Percentiles rank a stretch among this genome's conserved stretches.
These are phyloP conservation scores for Lotus japonicus DNA, from an alignment of 306 rosid species.

Conservation along the genomic window DNA sequence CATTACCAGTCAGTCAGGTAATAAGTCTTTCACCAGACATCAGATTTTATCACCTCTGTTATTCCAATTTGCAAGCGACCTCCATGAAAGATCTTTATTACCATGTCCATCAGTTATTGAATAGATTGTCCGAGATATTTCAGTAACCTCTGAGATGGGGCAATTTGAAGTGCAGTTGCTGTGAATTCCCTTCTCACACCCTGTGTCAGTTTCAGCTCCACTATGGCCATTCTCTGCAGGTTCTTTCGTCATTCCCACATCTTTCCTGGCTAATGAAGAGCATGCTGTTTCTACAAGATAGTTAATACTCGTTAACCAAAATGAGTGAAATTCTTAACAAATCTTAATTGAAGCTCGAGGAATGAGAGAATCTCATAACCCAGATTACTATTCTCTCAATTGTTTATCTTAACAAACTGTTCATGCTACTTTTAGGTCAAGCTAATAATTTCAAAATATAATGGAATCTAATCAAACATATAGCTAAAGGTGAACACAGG, in stretches of 20 bases:
- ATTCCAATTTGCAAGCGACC: conserved; percentile 14
- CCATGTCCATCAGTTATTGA: conserved; percentile 26
- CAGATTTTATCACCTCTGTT: conserved; percentile 6
- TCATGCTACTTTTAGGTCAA: background rate
- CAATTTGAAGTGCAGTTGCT: conserved; percentile 33
- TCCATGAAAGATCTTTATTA: conserved; percentile 29
- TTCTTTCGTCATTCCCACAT: conserved; percentile 19
- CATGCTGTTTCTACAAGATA: conserved; percentile 42
- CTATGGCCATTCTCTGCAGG: conserved; percentile 17
- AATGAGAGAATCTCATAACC: background rate
- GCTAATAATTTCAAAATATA: background rate
- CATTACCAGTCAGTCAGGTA: conserved; percentile 2
- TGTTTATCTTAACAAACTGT: background rate
- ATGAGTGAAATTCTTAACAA: background rate
- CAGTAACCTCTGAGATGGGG: conserved; percentile 19
- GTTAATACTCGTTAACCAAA: conserved; percentile 1
- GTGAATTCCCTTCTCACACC: conserved; percentile 21
- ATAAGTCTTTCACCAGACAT: background rate
- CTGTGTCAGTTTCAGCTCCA: conserved; percentile 22
- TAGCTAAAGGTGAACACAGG: background rate
- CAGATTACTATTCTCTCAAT: background rate
- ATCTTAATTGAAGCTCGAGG: conserved; percentile 14
- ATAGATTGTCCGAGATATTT: conserved; percentile 19
- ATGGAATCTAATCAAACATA: conserved; percentile 1
- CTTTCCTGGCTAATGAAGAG: conserved; percentile 31